phyloP scores from a whole-genome alignment of 2,329 filamentous ascomycete species.

The Neospermospora avenae region DNA sequence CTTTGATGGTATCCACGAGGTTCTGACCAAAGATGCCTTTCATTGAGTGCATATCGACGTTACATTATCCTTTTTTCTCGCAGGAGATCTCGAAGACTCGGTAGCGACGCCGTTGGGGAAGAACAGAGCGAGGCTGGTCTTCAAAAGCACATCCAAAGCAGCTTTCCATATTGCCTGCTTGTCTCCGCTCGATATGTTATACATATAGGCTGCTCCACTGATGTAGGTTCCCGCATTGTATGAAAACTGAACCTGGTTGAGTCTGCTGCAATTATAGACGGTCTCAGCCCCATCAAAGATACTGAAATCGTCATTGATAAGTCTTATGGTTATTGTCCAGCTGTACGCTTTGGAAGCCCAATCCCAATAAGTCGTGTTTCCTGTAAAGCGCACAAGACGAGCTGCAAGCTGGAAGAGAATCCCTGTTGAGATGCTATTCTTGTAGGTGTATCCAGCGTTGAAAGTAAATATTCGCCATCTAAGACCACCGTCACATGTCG shows the following conservation, averaged over 20 bases:
- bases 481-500: constrained; percentile 64
- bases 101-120: constrained; percentile 58
- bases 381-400: constrained; percentile 68
- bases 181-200: constrained; percentile 44
- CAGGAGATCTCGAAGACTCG: constrained; percentile 68
- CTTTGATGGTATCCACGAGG: constrained; percentile 56
- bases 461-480: constrained; percentile 75
- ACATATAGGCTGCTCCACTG: constrained; percentile 65
- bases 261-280: constrained; percentile 53
- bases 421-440: constrained; percentile 59
- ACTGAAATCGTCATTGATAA: constrained; percentile 58
- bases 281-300: constrained; percentile 64
- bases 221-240: constrained; percentile 63
- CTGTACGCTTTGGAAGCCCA: constrained; percentile 61
- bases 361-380: constrained; percentile 60
- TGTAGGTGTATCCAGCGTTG: constrained; percentile 76
- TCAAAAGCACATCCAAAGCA: constrained; percentile 53
- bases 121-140: constrained; percentile 46
- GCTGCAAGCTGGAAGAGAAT: constrained; percentile 64
- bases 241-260: constrained; percentile 63
- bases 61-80: constrained; percentile 58
- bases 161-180: constrained; percentile 47
- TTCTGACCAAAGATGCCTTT: constrained; percentile 68
- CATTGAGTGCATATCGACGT: constrained; percentile 69
- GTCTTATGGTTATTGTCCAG: constrained; percentile 52